These are phyloP conservation scores for Phytopythium delawarense DNA, from an alignment of 352 stramenopile genomes.

Conservation along the genomic window DNA sequence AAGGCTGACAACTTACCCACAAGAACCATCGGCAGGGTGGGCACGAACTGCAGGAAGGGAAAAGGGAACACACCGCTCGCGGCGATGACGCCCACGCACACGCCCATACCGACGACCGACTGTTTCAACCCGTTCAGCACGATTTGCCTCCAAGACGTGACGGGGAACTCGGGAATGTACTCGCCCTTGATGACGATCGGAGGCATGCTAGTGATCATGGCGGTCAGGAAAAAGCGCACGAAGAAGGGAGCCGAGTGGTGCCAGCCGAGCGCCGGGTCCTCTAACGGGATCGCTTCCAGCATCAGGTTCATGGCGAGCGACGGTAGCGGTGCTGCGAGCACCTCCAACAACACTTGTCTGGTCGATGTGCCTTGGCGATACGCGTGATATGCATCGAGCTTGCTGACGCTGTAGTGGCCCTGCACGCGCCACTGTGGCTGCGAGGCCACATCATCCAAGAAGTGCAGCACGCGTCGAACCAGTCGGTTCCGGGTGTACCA, in stretches of 20 bases:
- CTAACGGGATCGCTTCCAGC: slow-evolving; percentile 23
- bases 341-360: slow-evolving; percentile 3
- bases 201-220: slow-evolving; percentile 11
- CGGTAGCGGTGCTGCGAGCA: slow-evolving; percentile 20
- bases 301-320: slow-evolving; percentile 15
- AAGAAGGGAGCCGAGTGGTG: slow-evolving; percentile 19
- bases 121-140: slow-evolving; percentile 8
- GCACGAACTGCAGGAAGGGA: slow-evolving; percentile 18
- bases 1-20: slow-evolving; percentile 6
- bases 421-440: slow-evolving; percentile 10
- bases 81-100: slow-evolving; percentile 12
- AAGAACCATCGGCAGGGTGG: slow-evolving; percentile 16
- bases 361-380: slow-evolving; percentile 12
- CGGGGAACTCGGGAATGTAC: slow-evolving; percentile 20
- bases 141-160: slow-evolving; percentile 12
- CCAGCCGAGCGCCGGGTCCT: slow-evolving; percentile 8
- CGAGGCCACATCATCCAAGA: not conserved
- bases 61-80: slow-evolving; percentile 26
- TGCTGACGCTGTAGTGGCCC: slow-evolving; percentile 28
- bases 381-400: slow-evolving; percentile 20
- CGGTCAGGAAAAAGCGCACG: slow-evolving; percentile 18
- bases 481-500: not conserved
- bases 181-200: slow-evolving; percentile 15
- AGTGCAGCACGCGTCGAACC: not conserved
- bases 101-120: slow-evolving; percentile 16